Evolutionary conservation across 306 rosid species (phyloP), one percentile per base, ranked within the genome.

Genomic region (Medicago ruthenica): DNA sequence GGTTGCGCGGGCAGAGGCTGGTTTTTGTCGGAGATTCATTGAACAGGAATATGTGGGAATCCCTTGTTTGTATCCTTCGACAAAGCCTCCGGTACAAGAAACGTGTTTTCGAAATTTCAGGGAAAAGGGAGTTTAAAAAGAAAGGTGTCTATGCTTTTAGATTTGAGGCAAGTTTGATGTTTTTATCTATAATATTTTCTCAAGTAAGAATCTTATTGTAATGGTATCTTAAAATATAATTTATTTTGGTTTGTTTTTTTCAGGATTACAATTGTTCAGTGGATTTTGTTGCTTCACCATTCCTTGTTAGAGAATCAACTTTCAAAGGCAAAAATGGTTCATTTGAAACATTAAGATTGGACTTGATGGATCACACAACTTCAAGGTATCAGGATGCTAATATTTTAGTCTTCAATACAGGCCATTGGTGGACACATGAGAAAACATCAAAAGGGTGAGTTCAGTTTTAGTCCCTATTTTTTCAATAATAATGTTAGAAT

Each of bases 341-440:
- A 2, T 70, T 86, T 42, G 98, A 92, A 86, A 96, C 99, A 69
- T 76, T 96, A 66, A 84, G 99, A 79, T 84, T 96, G 87, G 99
- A 96, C 87, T 76, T 86, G 90, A 96, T 96, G 98, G 99, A 90
- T 64, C 80, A 17, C 71, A 84, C 93, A 14, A 92, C 93, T 20
- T 42, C 86, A 17, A 88, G 82, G 80, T 90, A 92, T 72, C 80
- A 82, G 40, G 98, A 96, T 80, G 96, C 97, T 1, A 92, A 92
- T 82, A 77, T 92, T 67, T 48, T 96, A 68, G 89, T 96, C 81
- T 96, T 96, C 83, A 96, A 96, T 73, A 89, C 97, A 13, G 99
- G 99, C 51, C 98, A 92, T 50, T 96, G 99, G 99, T 96, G 99
- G 99, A 96, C 98, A 16, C 98, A 96, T 64, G 96, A 89, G 67